Conservation (phyloP, 345 rosid species). For the Syzygium grande region DNA sequence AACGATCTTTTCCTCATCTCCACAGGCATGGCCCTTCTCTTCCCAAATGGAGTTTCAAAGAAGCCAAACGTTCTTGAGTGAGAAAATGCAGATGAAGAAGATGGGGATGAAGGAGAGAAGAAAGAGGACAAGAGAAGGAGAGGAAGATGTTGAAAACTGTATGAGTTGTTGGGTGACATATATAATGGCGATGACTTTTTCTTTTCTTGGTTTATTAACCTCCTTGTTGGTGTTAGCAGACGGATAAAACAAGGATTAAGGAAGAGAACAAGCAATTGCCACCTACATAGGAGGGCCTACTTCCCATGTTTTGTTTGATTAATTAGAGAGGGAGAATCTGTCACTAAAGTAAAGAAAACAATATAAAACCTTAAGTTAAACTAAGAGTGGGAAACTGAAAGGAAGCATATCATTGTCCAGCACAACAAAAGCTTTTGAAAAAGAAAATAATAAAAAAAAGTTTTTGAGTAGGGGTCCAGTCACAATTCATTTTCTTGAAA, state of each 20-base stretch:
- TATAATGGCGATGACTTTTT: not conserved
- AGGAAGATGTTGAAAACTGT: not conserved
- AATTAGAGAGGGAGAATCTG: not conserved
- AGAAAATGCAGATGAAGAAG: not conserved
- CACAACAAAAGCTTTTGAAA: not conserved
- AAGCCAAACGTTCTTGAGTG: not conserved
- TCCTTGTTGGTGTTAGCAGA: constrained; percentile 3
- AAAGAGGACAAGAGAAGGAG: not conserved
- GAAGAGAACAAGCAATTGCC: not conserved
- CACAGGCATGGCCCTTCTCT: not conserved
- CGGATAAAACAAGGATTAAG: constrained; percentile 14
- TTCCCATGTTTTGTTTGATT: not conserved
- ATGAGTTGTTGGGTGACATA: not conserved
- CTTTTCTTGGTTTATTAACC: not conserved
- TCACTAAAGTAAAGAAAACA: not conserved
- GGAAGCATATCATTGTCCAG: constrained; percentile 4
- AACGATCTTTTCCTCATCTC: not conserved
- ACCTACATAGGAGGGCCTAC: constrained; percentile 8
- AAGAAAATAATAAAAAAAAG: not conserved
- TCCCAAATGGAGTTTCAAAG: not conserved
- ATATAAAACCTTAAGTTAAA: not conserved
- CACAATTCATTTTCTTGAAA: not conserved
- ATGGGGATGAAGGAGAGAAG: not conserved
- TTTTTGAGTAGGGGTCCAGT: not conserved
- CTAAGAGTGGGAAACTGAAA: constrained; percentile 16